Percentiles rank a stretch among this genome's conserved stretches.
phyloP scores from a whole-genome alignment of 352 stramenopile genomes.

The Globisporangium cylindrosporum region DNA sequence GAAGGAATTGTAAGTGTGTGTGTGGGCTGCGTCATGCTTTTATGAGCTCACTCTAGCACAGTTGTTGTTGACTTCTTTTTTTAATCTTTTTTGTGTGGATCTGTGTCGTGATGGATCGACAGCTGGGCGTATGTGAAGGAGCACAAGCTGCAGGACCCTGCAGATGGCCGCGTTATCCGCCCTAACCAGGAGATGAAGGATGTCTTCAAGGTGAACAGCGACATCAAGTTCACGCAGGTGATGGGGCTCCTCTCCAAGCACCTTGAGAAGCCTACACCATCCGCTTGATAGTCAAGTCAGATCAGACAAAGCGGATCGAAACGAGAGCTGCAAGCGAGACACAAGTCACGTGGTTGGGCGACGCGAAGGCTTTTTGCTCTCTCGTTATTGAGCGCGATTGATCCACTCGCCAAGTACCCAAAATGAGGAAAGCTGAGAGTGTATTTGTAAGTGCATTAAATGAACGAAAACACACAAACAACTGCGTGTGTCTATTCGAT shows the following conservation, averaged over 20 bases:
- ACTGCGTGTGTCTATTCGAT: background rate
- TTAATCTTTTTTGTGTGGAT: background rate
- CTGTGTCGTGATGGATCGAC: background rate
- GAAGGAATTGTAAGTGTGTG: constrained; percentile 70
- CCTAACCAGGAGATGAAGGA: constrained; percentile 67
- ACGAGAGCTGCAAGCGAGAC: background rate
- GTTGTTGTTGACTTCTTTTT: background rate
- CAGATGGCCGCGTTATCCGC: constrained; percentile 63
- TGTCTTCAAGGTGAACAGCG: constrained; percentile 51
- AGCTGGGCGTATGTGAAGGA: constrained; percentile 79
- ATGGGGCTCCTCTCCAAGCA: constrained; percentile 71
- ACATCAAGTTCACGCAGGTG: constrained; percentile 77
- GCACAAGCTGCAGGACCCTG: constrained; percentile 73
- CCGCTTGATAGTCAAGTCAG: background rate
- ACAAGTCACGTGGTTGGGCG: background rate
- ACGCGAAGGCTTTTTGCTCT: background rate
- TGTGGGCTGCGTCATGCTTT: background rate
- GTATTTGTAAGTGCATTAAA: constrained; percentile 9
- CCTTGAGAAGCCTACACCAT: constrained; percentile 38
- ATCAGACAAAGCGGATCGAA: constrained; percentile 4
- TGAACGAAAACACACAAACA: background rate
- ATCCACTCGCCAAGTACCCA: background rate
- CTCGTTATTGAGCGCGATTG: background rate
- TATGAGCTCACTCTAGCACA: background rate
- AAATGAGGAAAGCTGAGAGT: background rate